phyloP scores from a whole-genome alignment of 768 basidiomycete species.

The Leccinum incarnatum region DNA sequence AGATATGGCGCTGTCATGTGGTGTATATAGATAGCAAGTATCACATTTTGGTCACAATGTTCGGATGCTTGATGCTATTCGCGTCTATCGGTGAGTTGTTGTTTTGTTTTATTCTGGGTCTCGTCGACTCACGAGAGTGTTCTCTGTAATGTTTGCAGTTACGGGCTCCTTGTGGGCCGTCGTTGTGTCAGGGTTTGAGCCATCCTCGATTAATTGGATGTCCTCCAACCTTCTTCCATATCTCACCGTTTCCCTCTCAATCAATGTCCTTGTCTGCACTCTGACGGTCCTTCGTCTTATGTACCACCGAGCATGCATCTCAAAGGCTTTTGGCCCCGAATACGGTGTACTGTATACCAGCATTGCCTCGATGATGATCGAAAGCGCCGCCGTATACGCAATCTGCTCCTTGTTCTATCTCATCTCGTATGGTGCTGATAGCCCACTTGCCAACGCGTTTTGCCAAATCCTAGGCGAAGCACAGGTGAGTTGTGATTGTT shows the following conservation, averaged over 20 bases:
- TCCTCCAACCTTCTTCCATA: constrained; percentile 33
- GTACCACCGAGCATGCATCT: constrained; percentile 26
- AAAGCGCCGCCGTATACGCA: constrained; percentile 34
- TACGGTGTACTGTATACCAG: constrained; percentile 30
- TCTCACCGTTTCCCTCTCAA: constrained; percentile 31
- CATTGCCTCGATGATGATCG: constrained; percentile 35
- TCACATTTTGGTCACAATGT: constrained; percentile 11
- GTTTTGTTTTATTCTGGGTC: not conserved
- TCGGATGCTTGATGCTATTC: constrained; percentile 23
- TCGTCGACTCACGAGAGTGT: not conserved
- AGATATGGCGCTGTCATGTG: constrained; percentile 8
- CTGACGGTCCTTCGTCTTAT: constrained; percentile 33
- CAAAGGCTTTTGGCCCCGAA: constrained; percentile 24
- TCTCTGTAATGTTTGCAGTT: constrained; percentile 10
- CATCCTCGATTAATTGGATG: constrained; percentile 24
- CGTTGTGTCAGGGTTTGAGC: constrained; percentile 24
- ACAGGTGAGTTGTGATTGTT: constrained; percentile 16
- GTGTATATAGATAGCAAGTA: constrained; percentile 30
- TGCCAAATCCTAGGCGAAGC: constrained; percentile 30
- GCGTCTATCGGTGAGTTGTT: constrained; percentile 23
- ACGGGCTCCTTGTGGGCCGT: constrained; percentile 30
- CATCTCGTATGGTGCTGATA: constrained; percentile 23
- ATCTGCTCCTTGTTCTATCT: constrained; percentile 32
- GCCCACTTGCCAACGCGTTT: constrained; percentile 26
- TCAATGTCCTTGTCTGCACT: constrained; percentile 31